Base-by-base conservation (phyloP, 768 basidiomycete species). In the Mycena polygramma region DNA sequence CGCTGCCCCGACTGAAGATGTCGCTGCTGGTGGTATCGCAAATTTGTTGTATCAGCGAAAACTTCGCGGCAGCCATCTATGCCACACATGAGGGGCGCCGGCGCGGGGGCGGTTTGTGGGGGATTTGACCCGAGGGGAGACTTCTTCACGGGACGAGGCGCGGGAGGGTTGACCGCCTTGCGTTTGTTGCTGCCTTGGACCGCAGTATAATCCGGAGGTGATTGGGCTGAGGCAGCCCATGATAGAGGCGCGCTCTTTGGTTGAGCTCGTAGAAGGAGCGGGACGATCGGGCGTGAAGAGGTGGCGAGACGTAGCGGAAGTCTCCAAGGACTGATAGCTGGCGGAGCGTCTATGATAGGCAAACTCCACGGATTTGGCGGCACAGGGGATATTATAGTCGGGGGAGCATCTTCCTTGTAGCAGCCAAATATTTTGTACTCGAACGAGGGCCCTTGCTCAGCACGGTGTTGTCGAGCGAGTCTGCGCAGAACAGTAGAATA, bases 391-490 rank as follows among this genome's bases (percentile, higher is more conserved):
- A n/a, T 15, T 17, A 19, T 15, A 9, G 36, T 26, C 35, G 53
- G n/a, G 46, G 51, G 63, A 2, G 26, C 37, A 22, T 48, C 65
- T 14, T 66, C 48, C 37, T 35, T 41, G 36, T 58, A 46, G n/a
- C 37, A 51, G 11, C 57, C 65, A 26, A 66, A 66, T 41, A 66
- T 17, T 30, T n/a, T 26, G 36, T 36, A 39, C 52, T 58, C 65
- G 37, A 58, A 36, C 7, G 65, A 66, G 30, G 30, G 30, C 30
- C 30, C 30, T 6, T 30, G 30, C 30, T 30, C 30, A 30, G 30
- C 30, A 30, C 30, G 30, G 30, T 66, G 24, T 36, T 22, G 65
- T 8, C 48, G 65, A 30, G 58, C 65, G 39, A 58, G 57, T 13
- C 46, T 49, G 6, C 26, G 57, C 39, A 58, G 19, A 2, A 46